Conservation (phyloP, 768 basidiomycete species). For the Leucocoprinus leucothites region DNA sequence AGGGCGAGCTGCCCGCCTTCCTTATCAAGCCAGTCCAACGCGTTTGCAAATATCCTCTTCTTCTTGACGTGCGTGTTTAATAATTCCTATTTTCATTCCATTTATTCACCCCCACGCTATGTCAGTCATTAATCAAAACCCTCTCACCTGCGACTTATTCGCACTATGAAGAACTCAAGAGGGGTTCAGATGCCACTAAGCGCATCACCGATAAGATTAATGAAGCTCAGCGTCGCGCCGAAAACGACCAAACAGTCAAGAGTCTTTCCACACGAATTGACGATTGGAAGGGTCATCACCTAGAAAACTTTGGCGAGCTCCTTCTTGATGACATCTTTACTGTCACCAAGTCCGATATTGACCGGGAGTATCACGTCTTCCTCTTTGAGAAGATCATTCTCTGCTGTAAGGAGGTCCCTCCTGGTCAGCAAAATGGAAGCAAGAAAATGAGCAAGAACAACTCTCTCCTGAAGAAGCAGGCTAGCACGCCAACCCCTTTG, state of each 20-base stretch:
- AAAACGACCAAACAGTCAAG: constrained; percentile 89
- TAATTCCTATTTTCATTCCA: constrained; percentile 13
- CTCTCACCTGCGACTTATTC: constrained; percentile 61
- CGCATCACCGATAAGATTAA: constrained; percentile 95
- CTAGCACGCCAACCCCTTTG: constrained; percentile 41
- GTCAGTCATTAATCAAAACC: constrained; percentile 73
- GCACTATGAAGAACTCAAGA: constrained; percentile 76
- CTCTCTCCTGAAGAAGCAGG: constrained; percentile 85
- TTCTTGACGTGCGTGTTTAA: constrained; percentile 71
- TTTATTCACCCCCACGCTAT: constrained; percentile 13
- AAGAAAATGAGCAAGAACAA: constrained; percentile 81
- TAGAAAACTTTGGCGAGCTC: constrained; percentile 91
- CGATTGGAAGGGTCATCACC: constrained; percentile 98
- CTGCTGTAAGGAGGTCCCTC: constrained; percentile 91
- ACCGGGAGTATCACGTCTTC: constrained; percentile 98
- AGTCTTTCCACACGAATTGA: constrained; percentile 84
- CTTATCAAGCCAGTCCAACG: constrained; percentile 98
- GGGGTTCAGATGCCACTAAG: constrained; percentile 82
- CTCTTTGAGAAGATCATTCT: constrained; percentile 98
- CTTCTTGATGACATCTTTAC: constrained; percentile 93
- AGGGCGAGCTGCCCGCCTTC: constrained; percentile 92
- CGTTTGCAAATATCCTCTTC: constrained; percentile 96
- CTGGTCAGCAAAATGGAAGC: constrained; percentile 41
- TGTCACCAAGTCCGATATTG: constrained; percentile 94
- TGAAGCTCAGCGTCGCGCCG: constrained; percentile 87